These are phyloP conservation scores for Claviceps fusiformis DNA, from an alignment of 2,329 filamentous ascomycete species.

Conservation along the genomic window DNA sequence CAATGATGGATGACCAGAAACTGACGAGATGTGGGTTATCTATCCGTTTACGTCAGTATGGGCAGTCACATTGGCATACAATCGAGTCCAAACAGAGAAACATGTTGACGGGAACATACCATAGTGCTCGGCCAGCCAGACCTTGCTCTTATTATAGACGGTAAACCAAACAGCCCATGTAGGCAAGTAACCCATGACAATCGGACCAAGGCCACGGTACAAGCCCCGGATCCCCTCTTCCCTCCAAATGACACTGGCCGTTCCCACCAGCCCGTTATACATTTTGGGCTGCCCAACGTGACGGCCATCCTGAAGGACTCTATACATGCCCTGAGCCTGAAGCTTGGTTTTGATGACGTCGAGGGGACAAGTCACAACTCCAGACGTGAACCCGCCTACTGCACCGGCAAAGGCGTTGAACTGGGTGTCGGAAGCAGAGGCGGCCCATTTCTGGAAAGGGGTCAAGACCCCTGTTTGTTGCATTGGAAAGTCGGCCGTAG, in stretches of 20 bases:
- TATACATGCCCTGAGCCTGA: conserved; percentile 83
- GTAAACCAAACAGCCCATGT: conserved; percentile 99
- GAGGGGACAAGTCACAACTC: conserved; percentile 87
- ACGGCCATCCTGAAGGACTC: conserved; percentile 33
- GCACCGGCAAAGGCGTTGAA: conserved; percentile 82
- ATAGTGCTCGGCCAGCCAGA: conserved; percentile 52
- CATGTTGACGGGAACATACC: conserved; percentile 27
- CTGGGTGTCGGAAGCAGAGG: conserved; percentile 42
- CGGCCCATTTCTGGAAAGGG: conserved; percentile 41
- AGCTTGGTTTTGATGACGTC: conserved; percentile 99
- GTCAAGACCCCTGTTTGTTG: conserved; percentile 21
- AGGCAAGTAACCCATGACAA: conserved; percentile 87
- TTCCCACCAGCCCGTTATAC: conserved; percentile 80
- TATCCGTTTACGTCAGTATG: conserved; percentile 17
- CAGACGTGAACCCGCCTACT: conserved; percentile 80
- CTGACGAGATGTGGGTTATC: conserved; percentile 68
- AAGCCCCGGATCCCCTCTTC: conserved; percentile 83
- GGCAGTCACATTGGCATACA: background rate
- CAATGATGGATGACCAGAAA: conserved; percentile 80
- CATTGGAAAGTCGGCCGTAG: conserved; percentile 20
- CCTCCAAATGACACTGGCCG: conserved; percentile 69
- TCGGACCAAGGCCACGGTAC: conserved; percentile 87
- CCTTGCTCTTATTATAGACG: conserved; percentile 83
- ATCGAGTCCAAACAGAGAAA: background rate
- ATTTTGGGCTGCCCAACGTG: conserved; percentile 42